These are phyloP conservation scores for Inga oerstediana DNA, from an alignment of 306 rosid species.

Conservation along the genomic window DNA sequence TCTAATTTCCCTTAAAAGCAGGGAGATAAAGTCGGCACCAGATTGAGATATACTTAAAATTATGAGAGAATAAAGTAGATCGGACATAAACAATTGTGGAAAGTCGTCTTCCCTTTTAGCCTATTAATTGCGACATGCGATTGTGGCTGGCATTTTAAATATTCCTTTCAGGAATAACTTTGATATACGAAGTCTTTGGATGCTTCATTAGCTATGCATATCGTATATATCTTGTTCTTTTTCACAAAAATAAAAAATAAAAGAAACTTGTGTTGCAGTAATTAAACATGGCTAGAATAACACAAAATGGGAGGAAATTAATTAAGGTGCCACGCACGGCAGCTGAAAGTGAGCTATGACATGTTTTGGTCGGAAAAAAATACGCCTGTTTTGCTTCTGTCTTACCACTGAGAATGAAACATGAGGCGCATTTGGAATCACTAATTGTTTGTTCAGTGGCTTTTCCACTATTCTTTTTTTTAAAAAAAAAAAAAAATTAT, in stretches of 20 bases:
- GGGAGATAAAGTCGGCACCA: conserved; percentile 54
- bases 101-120: conserved; percentile 62
- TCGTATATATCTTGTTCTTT: not conserved
- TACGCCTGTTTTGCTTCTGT: conserved; percentile 27
- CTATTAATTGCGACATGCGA: conserved; percentile 8
- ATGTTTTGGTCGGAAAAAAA: conserved; percentile 21
- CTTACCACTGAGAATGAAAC: conserved; percentile 30
- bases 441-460: not conserved
- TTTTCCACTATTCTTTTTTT: not conserved
- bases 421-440: conserved; percentile 44
- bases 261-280: not conserved
- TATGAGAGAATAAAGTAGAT: conserved; percentile 23
- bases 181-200: conserved; percentile 41
- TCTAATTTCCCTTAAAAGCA: conserved; percentile 63
- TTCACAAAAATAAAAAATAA: too few relatives aligned
- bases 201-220: conserved; percentile 26
- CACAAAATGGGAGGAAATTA: conserved; percentile 22
- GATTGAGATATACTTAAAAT: conserved; percentile 27
- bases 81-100: conserved; percentile 40
- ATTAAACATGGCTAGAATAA: not conserved
- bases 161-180: conserved; percentile 31
- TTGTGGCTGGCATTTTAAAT: conserved; percentile 45
- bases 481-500: not conserved
- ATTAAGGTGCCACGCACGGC: not conserved
- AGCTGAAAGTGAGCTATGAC: not conserved